Evolutionary conservation across 352 stramenopile genomes (phyloP).

Genomic region (Saprolegnia diclina): DNA sequence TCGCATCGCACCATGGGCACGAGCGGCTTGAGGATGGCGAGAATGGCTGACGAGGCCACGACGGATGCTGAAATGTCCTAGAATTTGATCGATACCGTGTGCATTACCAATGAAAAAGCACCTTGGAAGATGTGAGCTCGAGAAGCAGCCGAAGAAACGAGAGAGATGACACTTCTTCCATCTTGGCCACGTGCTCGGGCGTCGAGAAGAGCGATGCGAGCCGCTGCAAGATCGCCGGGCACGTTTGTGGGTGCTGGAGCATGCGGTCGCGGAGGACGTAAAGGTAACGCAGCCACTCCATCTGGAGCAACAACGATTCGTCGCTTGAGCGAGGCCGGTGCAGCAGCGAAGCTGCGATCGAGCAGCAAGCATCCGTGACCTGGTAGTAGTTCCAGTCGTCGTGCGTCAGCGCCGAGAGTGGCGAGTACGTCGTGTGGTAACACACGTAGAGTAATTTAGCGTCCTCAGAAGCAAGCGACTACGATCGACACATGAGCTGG

Average conservation of each 20-base stretch:
- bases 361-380: conserved; percentile 14
- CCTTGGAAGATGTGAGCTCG: conserved; percentile 18
- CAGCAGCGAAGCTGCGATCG: conserved; percentile 4
- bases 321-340: neutral
- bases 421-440: conserved; percentile 26
- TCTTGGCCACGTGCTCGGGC: neutral
- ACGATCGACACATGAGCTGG: neutral
- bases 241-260: conserved; percentile 14
- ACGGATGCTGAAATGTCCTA: conserved; percentile 11
- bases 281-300: conserved; percentile 25
- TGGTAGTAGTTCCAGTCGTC: conserved; percentile 26
- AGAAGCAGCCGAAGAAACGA: conserved; percentile 13
- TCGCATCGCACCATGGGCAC: conserved; percentile 12
- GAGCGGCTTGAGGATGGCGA: neutral
- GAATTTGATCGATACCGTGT: neutral
- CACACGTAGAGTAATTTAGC: conserved; percentile 17
- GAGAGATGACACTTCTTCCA: neutral
- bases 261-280: conserved; percentile 24
- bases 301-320: neutral
- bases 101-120: neutral
- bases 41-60: conserved; percentile 16
- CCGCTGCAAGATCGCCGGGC: conserved; percentile 9
- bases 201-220: conserved; percentile 1
- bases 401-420: conserved; percentile 12
- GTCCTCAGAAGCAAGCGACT: neutral